Base-by-base conservation (phyloP, 257 asterid genomes). In the Nicotiana tomentosiformis region DNA sequence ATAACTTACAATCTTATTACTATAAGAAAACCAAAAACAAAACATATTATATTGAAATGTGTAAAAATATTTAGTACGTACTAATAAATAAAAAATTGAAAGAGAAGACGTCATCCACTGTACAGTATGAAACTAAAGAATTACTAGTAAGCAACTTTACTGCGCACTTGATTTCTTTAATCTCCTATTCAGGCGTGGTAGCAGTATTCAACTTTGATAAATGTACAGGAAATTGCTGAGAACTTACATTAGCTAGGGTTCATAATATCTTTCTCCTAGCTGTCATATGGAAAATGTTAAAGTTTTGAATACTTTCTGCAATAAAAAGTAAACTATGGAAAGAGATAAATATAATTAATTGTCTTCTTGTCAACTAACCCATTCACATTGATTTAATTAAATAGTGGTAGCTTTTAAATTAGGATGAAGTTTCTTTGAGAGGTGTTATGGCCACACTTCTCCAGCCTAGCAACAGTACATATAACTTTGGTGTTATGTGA, bases 391-490 rank as follows among this genome's bases (percentile, higher is more conserved):
- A 60, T 8, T 74, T 29, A 72, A 67, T 70, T 70, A 57, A 43
- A 30, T 29, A 68, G 15, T 35, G 26, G 11, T 69, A 39, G 33
- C 33, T 69, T 39, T 69, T 39, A 69, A 4, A 16, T 26, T 49
- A 7, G 39, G 26, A 65, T 83, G 82, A 83, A 83, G 82, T 80
- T 83, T 83, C 68, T 30, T 14, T 32, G 82, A 65, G 53, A 72
- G 37, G 5, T 39, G 62, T 66, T 33, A 56, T 26, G 39, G 17
- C 7, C 51, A 72, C 74, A 33, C 30, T 37, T 29, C 66, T 61
- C 77, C 85, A 76, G 85, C 85, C 85, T 77, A 83, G 85, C 85
- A 64, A 32, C 82, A 64, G 66, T 43, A 7, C 60, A 74, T 30
- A 53, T 20, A 74, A 26, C 15, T 72, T 60, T 39, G 60, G 58